Evolutionary conservation across 352 stramenopile species (phyloP).

Genomic region (Paralagenidium karlingii): DNA sequence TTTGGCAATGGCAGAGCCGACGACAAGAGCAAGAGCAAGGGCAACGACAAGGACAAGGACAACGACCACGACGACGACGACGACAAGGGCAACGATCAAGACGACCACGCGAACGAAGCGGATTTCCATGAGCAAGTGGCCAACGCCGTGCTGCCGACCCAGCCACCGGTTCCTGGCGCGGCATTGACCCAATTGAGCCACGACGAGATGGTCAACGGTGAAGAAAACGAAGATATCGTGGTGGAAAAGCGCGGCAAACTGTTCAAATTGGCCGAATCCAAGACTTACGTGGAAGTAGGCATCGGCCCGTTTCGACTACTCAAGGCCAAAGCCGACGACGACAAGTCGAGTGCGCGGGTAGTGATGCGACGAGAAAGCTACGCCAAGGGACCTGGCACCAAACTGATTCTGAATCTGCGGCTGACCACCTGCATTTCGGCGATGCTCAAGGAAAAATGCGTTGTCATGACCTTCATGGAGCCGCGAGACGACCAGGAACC

Average conservation of each 20-base stretch:
- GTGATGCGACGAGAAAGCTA: conserved; percentile 78
- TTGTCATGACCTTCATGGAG: no score
- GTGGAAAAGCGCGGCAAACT: conserved; percentile 72
- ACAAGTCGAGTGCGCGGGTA: conserved; percentile 34
- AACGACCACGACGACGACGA: not conserved
- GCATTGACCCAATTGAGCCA: no score
- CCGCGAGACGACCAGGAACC: no score
- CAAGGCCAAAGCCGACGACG: conserved; percentile 18
- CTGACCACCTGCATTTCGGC: conserved; percentile 46
- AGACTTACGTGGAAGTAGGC: conserved; percentile 64
- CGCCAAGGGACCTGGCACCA: conserved; percentile 47
- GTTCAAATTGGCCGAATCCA: conserved; percentile 52
- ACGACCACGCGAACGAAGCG: not conserved
- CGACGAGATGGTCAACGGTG: conserved; percentile 26
- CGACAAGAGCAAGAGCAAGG: not conserved
- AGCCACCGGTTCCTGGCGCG: no score
- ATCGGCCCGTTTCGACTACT: conserved; percentile 59
- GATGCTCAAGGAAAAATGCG: conserved; percentile 63
- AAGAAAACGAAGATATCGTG: conserved; percentile 57
- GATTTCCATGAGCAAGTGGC: not conserved
- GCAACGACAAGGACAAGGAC: not conserved
- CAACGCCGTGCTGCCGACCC: no score
- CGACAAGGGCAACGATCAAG: not conserved
- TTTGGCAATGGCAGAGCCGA: no score
- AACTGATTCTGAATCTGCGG: conserved; percentile 60